These are phyloP conservation scores for Aspergillus cristatus DNA, from an alignment of 495 filamentous ascomycete genomes.

Conservation along the genomic window DNA sequence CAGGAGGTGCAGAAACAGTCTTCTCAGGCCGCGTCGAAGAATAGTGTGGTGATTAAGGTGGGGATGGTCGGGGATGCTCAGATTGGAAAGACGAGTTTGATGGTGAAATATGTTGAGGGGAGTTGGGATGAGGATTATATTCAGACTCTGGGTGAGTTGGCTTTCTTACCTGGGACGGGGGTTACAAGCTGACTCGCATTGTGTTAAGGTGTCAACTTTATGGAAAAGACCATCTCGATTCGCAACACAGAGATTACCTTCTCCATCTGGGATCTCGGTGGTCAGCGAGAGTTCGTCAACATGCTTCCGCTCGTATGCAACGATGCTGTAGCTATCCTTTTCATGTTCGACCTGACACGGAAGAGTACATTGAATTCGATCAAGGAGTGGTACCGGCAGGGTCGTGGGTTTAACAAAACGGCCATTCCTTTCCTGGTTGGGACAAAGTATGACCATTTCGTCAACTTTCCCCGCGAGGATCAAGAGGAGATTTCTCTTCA, in stretches of 20 bases:
- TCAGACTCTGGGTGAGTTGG: slow-evolving; percentile 73
- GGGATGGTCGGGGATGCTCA: slow-evolving; percentile 99
- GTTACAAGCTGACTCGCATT: background rate
- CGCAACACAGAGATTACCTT: slow-evolving; percentile 99
- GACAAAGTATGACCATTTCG: slow-evolving; percentile 98
- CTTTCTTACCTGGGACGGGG: slow-evolving; percentile 1
- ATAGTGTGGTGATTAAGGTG: slow-evolving; percentile 96
- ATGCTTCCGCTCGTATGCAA: slow-evolving; percentile 99
- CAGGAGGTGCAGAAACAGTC: slow-evolving; percentile 37
- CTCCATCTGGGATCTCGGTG: slow-evolving; percentile 97
- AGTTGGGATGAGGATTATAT: slow-evolving; percentile 99
- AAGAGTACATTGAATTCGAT: slow-evolving; percentile 98
- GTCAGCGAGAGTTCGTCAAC: slow-evolving; percentile 97
- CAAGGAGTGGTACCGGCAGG: slow-evolving; percentile 99
- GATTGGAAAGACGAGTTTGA: slow-evolving; percentile 96
- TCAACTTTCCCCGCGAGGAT: slow-evolving; percentile 93
- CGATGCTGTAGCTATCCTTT: slow-evolving; percentile 93
- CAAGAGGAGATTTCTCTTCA: slow-evolving; percentile 97
- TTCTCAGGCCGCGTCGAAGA: slow-evolving; percentile 45
- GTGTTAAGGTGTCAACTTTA: slow-evolving; percentile 81
- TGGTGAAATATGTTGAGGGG: slow-evolving; percentile 99
- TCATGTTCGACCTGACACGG: slow-evolving; percentile 97
- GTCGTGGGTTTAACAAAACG: slow-evolving; percentile 97
- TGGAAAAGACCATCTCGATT: slow-evolving; percentile 99
- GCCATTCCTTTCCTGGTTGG: slow-evolving; percentile 95